Evolutionary conservation across 306 rosid genomes (phyloP).

Genomic region (Sphenostylis stenocarpa): DNA sequence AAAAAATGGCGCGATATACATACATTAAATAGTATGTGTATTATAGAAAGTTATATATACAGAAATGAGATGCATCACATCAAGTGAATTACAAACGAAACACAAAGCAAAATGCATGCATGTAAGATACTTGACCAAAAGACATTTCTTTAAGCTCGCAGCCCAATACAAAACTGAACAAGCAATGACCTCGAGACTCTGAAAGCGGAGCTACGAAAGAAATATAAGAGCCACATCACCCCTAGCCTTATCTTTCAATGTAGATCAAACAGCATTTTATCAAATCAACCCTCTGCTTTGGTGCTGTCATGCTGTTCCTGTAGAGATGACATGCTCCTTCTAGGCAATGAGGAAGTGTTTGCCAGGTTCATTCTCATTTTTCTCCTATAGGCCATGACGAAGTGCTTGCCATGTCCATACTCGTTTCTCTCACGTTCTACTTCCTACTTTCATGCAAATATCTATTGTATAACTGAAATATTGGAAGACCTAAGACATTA

Average conservation of each 20-base stretch:
- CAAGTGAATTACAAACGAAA: slow-evolving; percentile 32
- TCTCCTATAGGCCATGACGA: slow-evolving; percentile 30
- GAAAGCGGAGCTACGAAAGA: slow-evolving; percentile 40
- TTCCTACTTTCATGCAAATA: slow-evolving; percentile 37
- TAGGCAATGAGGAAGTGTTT: slow-evolving; percentile 27
- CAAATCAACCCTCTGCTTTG: slow-evolving; percentile 24
- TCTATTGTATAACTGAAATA: slow-evolving; percentile 36
- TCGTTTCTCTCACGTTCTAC: slow-evolving; percentile 28
- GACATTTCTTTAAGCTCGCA: slow-evolving; percentile 42
- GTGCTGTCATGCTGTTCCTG: slow-evolving; percentile 31
- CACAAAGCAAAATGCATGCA: slow-evolving; percentile 28
- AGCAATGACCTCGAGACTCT: slow-evolving; percentile 42
- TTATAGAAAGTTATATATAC: slow-evolving; percentile 53
- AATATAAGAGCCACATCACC: slow-evolving; percentile 44
- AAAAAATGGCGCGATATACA: slow-evolving; percentile 31
- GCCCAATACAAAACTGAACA: slow-evolving; percentile 47
- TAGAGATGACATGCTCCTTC: slow-evolving; percentile 19
- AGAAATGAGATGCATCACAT: slow-evolving; percentile 36
- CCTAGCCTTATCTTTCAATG: slow-evolving; percentile 29
- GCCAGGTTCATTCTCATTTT: slow-evolving; percentile 27
- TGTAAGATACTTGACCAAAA: slow-evolving; percentile 28
- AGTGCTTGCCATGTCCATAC: slow-evolving; percentile 27
- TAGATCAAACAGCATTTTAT: slow-evolving; percentile 37
- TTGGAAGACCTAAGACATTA: slow-evolving; percentile 33
- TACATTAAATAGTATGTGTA: slow-evolving; percentile 38